These are phyloP conservation scores for Symbiodinium natans DNA, from an alignment of 73 alveolate genomes.

Conservation along the genomic window DNA sequence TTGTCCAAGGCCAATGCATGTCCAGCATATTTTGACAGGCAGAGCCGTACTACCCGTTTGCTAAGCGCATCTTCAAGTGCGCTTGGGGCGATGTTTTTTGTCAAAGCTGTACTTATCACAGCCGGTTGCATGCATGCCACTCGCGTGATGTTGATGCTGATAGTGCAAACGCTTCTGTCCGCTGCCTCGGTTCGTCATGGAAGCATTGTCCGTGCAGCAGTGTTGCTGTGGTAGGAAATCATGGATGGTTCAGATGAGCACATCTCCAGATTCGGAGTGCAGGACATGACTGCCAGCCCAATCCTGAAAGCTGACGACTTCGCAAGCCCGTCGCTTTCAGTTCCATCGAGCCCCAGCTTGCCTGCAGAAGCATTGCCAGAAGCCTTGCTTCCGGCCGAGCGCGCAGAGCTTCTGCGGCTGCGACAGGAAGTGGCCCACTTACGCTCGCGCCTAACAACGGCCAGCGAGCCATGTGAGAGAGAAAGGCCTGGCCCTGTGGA, in stretches of 20 bases:
- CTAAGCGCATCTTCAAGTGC: slow-evolving; percentile 81
- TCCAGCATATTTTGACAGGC: not conserved
- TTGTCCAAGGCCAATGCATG: not conserved
- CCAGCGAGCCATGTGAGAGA: not conserved
- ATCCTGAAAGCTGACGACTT: not conserved
- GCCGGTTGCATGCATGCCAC: too few relatives aligned
- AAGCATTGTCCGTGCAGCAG: too few relatives aligned
- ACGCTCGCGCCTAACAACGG: slow-evolving; percentile 11
- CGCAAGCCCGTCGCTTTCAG: not conserved
- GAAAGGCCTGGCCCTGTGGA: not conserved
- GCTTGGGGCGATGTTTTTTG: not conserved
- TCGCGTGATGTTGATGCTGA: not conserved
- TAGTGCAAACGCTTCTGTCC: not conserved
- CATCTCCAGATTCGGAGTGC: not conserved
- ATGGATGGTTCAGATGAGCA: not conserved
- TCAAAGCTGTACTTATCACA: not conserved
- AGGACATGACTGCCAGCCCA: not conserved
- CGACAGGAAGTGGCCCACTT: slow-evolving; percentile 48
- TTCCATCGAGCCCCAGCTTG: not conserved
- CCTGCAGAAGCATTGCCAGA: not conserved
- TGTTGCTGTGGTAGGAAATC: not conserved
- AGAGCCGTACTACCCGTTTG: slow-evolving; percentile 74
- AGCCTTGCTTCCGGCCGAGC: not conserved
- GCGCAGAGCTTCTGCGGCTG: slow-evolving; percentile 32
- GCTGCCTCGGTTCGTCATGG: not conserved